Percentiles rank a stretch among this genome's conserved stretches.
Conservation (phyloP, 2,329 filamentous ascomycete genomes). For the Sordariomycetes sp. region DNA sequence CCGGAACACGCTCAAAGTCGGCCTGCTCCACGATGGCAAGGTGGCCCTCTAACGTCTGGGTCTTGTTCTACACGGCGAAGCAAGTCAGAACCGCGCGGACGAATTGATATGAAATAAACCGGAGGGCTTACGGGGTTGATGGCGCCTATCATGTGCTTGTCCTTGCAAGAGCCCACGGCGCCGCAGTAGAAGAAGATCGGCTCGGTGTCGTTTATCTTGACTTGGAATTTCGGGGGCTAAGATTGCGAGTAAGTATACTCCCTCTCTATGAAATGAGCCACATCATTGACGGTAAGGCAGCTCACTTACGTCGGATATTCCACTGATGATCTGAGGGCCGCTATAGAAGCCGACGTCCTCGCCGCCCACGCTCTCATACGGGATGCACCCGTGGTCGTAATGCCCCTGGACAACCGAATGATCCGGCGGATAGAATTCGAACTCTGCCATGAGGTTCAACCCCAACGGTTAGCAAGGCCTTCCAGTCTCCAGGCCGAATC, state of each 20-base stretch:
- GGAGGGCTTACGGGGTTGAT: conserved; percentile 53
- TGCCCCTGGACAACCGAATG: conserved; percentile 55
- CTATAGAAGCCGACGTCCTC: conserved; percentile 43
- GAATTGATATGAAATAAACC: background rate
- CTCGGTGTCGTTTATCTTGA: conserved; percentile 44
- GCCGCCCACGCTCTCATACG: conserved; percentile 40
- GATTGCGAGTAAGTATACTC: background rate
- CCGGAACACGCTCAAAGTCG: conserved; percentile 43
- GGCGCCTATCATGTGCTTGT: conserved; percentile 62
- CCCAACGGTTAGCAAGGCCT: background rate
- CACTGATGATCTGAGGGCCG: conserved; percentile 33
- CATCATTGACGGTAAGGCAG: background rate
- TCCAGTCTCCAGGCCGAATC: background rate
- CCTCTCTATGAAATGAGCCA: background rate
- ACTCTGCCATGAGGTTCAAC: conserved; percentile 23
- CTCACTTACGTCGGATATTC: conserved; percentile 30
- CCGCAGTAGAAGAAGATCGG: conserved; percentile 64
- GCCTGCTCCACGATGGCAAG: conserved; percentile 33
- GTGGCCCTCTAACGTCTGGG: conserved; percentile 35
- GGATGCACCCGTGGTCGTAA: conserved; percentile 50
- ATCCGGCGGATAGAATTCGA: conserved; percentile 50
- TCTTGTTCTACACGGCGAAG: conserved; percentile 24
- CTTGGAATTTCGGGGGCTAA: conserved; percentile 28
- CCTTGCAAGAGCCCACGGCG: conserved; percentile 52
- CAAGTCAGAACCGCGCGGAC: conserved; percentile 4